These are phyloP conservation scores for Bifiguratus adelaidae DNA, from an alignment of 192 early-diverging fungal genomes.

Conservation along the genomic window DNA sequence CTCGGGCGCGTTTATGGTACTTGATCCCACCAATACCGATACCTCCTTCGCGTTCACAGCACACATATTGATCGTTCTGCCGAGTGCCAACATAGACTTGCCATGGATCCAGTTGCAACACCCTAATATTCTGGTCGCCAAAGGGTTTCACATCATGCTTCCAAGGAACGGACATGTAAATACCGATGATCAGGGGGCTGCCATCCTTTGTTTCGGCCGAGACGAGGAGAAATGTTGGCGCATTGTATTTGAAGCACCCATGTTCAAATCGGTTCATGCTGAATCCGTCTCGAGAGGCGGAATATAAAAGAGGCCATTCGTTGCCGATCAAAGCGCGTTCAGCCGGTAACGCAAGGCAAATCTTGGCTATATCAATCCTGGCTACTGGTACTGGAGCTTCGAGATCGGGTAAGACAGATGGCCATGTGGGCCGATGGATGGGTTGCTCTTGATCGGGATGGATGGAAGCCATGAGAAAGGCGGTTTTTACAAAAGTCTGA, in stretches of 20 bases:
- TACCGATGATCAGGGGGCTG: no score
- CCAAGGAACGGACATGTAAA: no score
- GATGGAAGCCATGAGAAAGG: conserved; percentile 21
- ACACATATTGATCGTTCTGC: no score
- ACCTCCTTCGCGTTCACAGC: no score
- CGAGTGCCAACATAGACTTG: no score
- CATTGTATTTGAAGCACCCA: conserved; percentile 46
- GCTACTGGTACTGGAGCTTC: neutral
- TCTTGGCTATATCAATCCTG: neutral
- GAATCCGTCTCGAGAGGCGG: conserved; percentile 36
- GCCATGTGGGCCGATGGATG: neutral
- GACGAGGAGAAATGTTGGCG: conserved; percentile 33
- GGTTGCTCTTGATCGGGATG: neutral
- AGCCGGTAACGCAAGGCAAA: conserved; percentile 4
- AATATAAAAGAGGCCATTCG: conserved; percentile 26
- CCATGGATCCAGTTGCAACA: no score
- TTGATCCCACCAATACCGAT: no score
- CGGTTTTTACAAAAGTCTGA: conserved; percentile 27
- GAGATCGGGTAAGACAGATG: neutral
- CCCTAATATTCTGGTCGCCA: no score
- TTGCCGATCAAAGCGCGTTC: conserved; percentile 8
- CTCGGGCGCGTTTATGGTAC: no score
- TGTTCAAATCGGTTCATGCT: conserved; percentile 43
- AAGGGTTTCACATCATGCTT: no score
- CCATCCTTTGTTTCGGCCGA: conserved; percentile 12